phyloP scores from a whole-genome alignment of 345 rosid species.

The Heritiera littoralis region DNA sequence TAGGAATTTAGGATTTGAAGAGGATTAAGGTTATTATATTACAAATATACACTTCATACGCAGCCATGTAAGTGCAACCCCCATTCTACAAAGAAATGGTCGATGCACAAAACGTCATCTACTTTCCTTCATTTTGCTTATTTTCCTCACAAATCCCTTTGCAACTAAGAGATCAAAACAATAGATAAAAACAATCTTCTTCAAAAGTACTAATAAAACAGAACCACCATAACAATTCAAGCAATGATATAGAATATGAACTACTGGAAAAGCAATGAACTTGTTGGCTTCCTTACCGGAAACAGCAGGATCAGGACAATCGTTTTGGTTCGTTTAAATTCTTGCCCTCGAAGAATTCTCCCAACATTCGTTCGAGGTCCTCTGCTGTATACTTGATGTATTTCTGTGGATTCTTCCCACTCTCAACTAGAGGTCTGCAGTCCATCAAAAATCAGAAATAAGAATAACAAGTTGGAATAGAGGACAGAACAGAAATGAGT shows the following conservation, averaged over 20 bases:
- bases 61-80: too few species aligned
- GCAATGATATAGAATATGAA: neutral
- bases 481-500: neutral
- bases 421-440: conserved; percentile 85
- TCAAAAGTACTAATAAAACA: neutral
- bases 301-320: conserved; percentile 26
- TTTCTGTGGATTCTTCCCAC: conserved; percentile 79
- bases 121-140: neutral
- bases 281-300: neutral
- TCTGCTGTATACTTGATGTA: conserved; percentile 79
- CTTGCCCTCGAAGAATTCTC: conserved; percentile 94
- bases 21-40: too few species aligned
- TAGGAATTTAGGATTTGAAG: too few species aligned
- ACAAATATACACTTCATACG: too few species aligned
- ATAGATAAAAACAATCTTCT: neutral
- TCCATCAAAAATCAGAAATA: conserved; percentile 1
- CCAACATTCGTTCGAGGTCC: conserved; percentile 91
- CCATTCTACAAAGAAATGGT: too few species aligned
- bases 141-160: neutral
- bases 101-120: neutral
- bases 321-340: conserved; percentile 68
- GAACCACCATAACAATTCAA: neutral
- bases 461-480: neutral
- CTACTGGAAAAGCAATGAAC: neutral
- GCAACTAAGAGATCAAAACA: neutral